Evolutionary conservation across 208 protist species (phyloP).

Genomic region (Balamuthia mandrillaris): DNA sequence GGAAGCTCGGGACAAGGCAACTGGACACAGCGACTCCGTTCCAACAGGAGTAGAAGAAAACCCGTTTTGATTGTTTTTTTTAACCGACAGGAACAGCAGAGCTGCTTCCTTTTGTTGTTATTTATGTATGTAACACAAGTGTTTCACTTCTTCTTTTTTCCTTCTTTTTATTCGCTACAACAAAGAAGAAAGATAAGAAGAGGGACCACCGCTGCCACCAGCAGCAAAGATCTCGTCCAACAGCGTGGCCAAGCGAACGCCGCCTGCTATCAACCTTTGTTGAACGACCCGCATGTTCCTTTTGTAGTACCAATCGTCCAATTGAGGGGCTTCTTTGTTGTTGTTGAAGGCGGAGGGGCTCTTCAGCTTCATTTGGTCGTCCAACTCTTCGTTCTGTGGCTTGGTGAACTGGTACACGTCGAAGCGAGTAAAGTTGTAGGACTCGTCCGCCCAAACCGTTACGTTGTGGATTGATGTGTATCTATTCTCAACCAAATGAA

Average conservation of each 20-base stretch:
- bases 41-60: too few relatives aligned
- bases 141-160: too few relatives aligned
- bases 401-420: constrained; percentile 12
- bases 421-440: neutral
- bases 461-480: neutral
- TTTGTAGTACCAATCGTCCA: constrained; percentile 16
- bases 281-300: constrained; percentile 24
- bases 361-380: neutral
- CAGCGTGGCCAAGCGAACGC: constrained; percentile 11
- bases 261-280: constrained; percentile 21
- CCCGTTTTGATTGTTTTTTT: too few relatives aligned
- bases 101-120: too few relatives aligned
- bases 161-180: too few relatives aligned
- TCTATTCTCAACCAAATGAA: too few relatives aligned
- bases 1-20: too few relatives aligned
- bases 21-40: too few relatives aligned
- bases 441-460: constrained; percentile 19
- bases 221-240: constrained; percentile 33
- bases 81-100: too few relatives aligned
- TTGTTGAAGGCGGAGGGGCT: neutral
- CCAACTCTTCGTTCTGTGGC: neutral
- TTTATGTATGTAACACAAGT: too few relatives aligned
- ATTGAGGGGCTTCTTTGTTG: neutral
- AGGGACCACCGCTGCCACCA: too few relatives aligned
- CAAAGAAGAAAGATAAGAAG: too few relatives aligned